A percentile compares a stretch with the other conserved stretches of the same genome.
Evolutionary conservation across 2,329 filamentous ascomycete genomes (phyloP).

Genomic region (Neoarthrinium moseri): DNA sequence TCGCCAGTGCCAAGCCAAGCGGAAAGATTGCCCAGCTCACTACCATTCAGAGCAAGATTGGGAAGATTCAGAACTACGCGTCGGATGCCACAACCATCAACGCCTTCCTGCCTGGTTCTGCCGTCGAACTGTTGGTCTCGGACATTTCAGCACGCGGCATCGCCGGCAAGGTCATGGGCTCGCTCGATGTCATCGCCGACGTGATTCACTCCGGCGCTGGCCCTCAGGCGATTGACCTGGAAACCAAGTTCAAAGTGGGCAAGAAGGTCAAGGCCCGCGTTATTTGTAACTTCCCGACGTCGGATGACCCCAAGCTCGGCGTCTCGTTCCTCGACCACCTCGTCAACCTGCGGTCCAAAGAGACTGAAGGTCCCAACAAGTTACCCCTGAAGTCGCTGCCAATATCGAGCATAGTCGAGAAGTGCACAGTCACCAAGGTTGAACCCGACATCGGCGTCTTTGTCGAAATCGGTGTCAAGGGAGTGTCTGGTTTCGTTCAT

Average conservation of each 20-base stretch:
- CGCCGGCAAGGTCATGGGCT: constrained; percentile 85
- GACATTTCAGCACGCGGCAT: constrained; percentile 75
- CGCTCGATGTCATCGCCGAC: constrained; percentile 88
- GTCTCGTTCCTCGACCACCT: constrained; percentile 88
- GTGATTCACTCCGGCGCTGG: constrained; percentile 82
- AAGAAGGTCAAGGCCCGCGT: constrained; percentile 83
- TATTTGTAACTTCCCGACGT: constrained; percentile 80
- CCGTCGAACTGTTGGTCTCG: constrained; percentile 79
- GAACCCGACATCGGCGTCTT: constrained; percentile 81
- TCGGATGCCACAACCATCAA: constrained; percentile 82
- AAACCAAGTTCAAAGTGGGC: constrained; percentile 77
- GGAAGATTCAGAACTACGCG: constrained; percentile 64
- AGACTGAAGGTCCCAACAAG: constrained; percentile 38
- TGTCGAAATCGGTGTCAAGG: constrained; percentile 65
- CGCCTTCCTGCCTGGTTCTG: constrained; percentile 87
- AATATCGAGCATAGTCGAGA: constrained; percentile 73
- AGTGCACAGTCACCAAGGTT: constrained; percentile 77
- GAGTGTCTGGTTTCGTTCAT: constrained; percentile 84
- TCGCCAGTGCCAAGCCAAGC: constrained; percentile 71
- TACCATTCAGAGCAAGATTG: constrained; percentile 67
- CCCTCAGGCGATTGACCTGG: constrained; percentile 66
- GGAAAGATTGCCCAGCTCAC: constrained; percentile 87
- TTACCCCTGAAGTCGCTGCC: constrained; percentile 60
- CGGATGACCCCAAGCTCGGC: constrained; percentile 79
- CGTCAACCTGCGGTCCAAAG: constrained; percentile 56